Base-by-base conservation (phyloP, 345 rosid species). In the Salix caprea region DNA sequence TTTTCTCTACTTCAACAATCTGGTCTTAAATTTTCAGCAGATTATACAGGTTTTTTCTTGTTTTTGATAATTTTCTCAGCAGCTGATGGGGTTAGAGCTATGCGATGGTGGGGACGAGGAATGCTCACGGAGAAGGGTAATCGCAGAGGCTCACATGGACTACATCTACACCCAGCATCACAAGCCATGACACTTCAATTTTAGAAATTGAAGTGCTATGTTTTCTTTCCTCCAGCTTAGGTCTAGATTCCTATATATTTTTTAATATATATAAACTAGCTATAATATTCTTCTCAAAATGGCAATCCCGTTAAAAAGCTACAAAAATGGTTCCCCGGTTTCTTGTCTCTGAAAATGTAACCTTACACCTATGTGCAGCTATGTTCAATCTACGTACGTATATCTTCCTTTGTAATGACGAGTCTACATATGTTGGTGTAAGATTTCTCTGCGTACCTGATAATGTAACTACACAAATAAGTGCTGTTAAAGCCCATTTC, bases 91-190 rank as follows among this genome's bases (percentile, higher is more conserved):
- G 6, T 73, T 71, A 77, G 92, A 88, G 78, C 19, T 16, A 4
- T 91, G 98, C 74, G 82, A 82, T 28, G 69, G 44, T 65, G 85
- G 75, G 56, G 92, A 88, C 67, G 92, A 84, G 79, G 98, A 89
- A 71, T 90, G 95, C 76, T 77, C 87, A 66, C 83, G 76, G 78
- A 87, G 88, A 85, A 89, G 98, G 69, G 77, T 83, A 34, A 76
- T 85, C 21, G 76, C 84, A 46, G 98, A 94, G 83, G 87, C 88
- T 82, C 98, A 94, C 83, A 89, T 94, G 88, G 98, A 94, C 78
- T 94, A 94, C 82, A 89, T 94, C 79, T 94, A 94, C 86, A 90
- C 97, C 52, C 97, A 91, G 73, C 90, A 89, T 30, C 91, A 84
- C 54, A 86, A 85, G 85, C 92, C 89, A 67, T 91, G 84, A 89